Base-by-base conservation (phyloP, 768 basidiomycete genomes). In the Postia placenta region DNA sequence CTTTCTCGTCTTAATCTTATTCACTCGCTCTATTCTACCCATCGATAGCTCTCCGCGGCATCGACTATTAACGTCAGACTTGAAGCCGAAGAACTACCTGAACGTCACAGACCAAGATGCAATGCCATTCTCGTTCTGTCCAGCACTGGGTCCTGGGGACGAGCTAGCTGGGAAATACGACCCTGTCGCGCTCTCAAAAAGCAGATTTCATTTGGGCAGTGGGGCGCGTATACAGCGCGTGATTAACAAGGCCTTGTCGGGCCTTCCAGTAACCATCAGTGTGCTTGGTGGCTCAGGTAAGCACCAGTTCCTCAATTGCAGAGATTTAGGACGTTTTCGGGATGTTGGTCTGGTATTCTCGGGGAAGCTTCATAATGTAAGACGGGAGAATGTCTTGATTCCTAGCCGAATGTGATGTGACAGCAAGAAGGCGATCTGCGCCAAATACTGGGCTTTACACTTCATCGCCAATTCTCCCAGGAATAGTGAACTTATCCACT, bases 111-210 rank as follows among this genome's bases (percentile, higher is more conserved):
- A 67, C 33, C 68, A 79, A 45, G 58, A 69, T 12, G 74, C 76
- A 20, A 73, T 76, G 48, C 94, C 95, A 0, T 99, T 99, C 65
- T 70, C 74, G 1, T 99, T 98, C 65, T 99, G 95, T 64, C 95
- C 95, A 0, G 75, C 82, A 1, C 89, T 87, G 61, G 90, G 91
- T 1, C 84, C 85, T 2, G 81, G 81, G 1, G 95, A 98, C 65
- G 74, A 76, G 28, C 73, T 97, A 39, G 89, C 83, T 2, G 66
- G 72, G 22, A 86, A 86, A 65, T 90, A 96, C 61, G 90, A 93
- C 12, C 73, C 83, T 2, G 69, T 83, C 48, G 70, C 79, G 11
- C 75, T 97, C 14, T 74, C 88, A 11, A 83, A 84, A 67, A 89
- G 80, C 50, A 69, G 88, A 45, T 62, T 88, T 48, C 85, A 95